Base-by-base conservation (phyloP, 139 green algal species). In the Monoraphidium neglectum region DNA sequence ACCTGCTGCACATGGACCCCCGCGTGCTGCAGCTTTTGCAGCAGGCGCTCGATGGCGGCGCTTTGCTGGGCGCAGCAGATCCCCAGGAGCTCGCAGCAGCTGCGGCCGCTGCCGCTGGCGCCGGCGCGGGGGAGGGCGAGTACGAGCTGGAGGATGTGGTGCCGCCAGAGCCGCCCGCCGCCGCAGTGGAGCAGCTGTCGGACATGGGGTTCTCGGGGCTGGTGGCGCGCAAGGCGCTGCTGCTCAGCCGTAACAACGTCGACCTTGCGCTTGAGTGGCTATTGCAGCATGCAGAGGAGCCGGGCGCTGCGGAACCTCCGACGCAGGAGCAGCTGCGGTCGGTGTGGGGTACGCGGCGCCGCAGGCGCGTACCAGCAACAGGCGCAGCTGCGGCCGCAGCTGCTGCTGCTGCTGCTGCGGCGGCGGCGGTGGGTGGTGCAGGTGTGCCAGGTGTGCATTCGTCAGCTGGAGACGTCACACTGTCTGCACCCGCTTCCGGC, bases 201-300 rank as follows among this genome's bases (percentile, higher is more conserved):
- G 84, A 89, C 15, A 89, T 89, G 84, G 84, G 84, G 40, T 90
- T 90, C 65, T 66, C 54, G 10, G 80, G 82, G 24, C 23, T 74
- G 0, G 36, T 90, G 54, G 77, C 77, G 0, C 72, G 80, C 77
- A 90, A 90, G 77, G 86, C 86, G 18, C 76, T 90, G 65, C 63
- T 88, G 33, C 74, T 90, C 21, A 78, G 77, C 38, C 77, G 76
- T 38, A 80, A 83, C 61, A 68, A 75, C 28, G 65, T 88, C 62
- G 62, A 83, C 57, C 32, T 66, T 21, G 84, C 84, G 24, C 72
- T 90, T 3, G 84, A 90, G 43, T 90, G 86, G 86, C 67, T 87
- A 35, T 71, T 90, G 51, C 54, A 84, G 74, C 86, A 90, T 56
- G 53, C 36, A 0, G 86, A 90, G 2, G 86, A 90, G 35, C 38